Base-by-base conservation (phyloP, 148 eudicot genomes). In the Gaultheria prostrata region DNA sequence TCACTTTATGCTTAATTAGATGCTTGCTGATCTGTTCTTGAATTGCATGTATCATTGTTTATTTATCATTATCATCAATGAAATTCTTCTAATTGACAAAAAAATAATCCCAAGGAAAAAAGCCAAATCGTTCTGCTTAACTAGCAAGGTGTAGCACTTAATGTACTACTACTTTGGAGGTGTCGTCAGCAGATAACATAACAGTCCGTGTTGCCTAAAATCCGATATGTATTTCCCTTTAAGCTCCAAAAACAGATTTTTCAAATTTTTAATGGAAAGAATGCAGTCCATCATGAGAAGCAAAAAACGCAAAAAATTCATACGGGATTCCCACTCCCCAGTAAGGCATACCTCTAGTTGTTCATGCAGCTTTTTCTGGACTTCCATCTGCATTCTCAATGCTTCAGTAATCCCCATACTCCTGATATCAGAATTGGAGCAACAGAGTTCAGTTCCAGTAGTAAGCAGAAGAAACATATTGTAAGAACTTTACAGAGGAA, bases 341-440 rank as follows among this genome's bases (percentile, higher is more conserved):
- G 11, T 30, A 67, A 35, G 39, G 79, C 80, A 84, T 88, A 93
- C 95, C 95, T 93, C 95, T 11, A 91, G 93, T 83, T 93, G 94
- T 85, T 93, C 95, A 79, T 91, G 94, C 67, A 93, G 90, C 89
- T 87, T 90, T 90, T 93, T 93, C 88, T 93, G 95, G 84, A 93
- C 93, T 86, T 93, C 94, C 95, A 91, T 91, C 85, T 93, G 95
- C 92, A 91, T 61, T 72, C 91, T 80, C 80, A 93, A 77, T 67
- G 95, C 92, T 85, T 93, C 95, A 63, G 94, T 90, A 71, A 93
- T 90, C 35, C 91, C 91, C 79, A 91, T 81, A 80, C 89, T 90
- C 92, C 95, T 93, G 89, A 63, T 63, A 59, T 51, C 33, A 79
- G 61, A 79, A 65, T 17, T 0, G 21, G 50, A 85, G 45, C 28